A percentile compares a stretch with the other conserved stretches of the same genome.
These are phyloP conservation scores for Hericium coralloides DNA, from an alignment of 768 basidiomycete species.

Conservation along the genomic window DNA sequence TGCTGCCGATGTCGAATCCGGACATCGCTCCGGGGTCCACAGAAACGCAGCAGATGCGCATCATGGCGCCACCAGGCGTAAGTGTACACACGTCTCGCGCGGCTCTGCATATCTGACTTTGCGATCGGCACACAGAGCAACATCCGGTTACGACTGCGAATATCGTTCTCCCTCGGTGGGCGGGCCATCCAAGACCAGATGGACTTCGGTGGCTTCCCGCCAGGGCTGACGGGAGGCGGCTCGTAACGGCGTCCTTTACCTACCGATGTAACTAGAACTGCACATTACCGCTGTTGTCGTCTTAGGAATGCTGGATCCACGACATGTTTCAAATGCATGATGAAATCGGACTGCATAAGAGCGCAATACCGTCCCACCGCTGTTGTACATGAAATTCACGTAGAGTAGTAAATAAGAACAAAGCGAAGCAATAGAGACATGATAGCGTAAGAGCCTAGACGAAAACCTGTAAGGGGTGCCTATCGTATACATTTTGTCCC, in stretches of 20 bases:
- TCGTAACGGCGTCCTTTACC: not conserved
- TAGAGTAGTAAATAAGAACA: not conserved
- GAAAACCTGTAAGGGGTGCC: slow-evolving; percentile 78
- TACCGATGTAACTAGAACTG: not conserved
- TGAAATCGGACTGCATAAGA: not conserved
- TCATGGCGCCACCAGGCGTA: slow-evolving; percentile 82
- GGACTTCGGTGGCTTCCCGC: slow-evolving; percentile 88
- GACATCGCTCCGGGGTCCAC: slow-evolving; percentile 66
- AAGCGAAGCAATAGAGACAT: not conserved
- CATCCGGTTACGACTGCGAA: slow-evolving; percentile 76
- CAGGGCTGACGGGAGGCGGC: slow-evolving; percentile 48
- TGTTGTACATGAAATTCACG: not conserved
- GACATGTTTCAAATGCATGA: not conserved
- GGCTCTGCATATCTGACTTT: not conserved
- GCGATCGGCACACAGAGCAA: slow-evolving; percentile 45
- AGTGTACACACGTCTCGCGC: slow-evolving; percentile 23
- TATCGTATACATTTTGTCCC: slow-evolving; percentile 80
- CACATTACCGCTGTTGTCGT: not conserved
- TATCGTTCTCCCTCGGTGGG: slow-evolving; percentile 67
- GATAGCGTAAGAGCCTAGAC: slow-evolving; percentile 32
- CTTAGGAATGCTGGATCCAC: not conserved
- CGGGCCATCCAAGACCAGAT: slow-evolving; percentile 82
- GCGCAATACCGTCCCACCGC: not conserved
- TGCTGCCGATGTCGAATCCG: slow-evolving; percentile 93
- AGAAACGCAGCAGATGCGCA: slow-evolving; percentile 94